Evolutionary conservation across 768 basidiomycete genomes (phyloP).

Genomic region (Phylloporus arenicola): DNA sequence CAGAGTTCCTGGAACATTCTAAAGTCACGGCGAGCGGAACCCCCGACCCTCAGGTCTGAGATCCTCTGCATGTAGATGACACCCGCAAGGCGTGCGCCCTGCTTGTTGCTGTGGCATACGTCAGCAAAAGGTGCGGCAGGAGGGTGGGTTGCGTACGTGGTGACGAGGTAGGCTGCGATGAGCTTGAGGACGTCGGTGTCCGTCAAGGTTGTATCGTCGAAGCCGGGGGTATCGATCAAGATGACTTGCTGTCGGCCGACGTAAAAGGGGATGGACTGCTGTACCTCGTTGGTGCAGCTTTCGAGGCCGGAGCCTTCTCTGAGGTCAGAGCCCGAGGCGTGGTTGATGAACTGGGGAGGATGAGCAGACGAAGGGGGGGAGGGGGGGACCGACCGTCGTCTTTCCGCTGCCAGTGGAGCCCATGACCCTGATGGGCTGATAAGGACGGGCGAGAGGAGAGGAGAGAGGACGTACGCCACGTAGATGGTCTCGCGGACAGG

Average conservation of each 20-base stretch:
- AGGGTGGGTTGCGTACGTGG: constrained; percentile 21
- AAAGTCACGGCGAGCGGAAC: constrained; percentile 44
- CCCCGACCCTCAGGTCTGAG: constrained; percentile 44
- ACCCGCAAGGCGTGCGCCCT: constrained; percentile 37
- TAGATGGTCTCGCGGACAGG: constrained; percentile 24
- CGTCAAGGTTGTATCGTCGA: constrained; percentile 48
- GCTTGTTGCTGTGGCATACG: constrained; percentile 26
- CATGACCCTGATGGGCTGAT: constrained; percentile 30
- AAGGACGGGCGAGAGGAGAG: constrained; percentile 11
- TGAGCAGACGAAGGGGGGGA: background rate
- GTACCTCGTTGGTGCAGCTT: constrained; percentile 33
- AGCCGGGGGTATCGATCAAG: constrained; percentile 59
- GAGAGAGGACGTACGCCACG: constrained; percentile 20
- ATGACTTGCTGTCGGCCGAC: constrained; percentile 35
- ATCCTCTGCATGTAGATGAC: constrained; percentile 54
- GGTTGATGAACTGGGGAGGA: constrained; percentile 33
- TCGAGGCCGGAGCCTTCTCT: constrained; percentile 31
- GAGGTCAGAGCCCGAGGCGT: constrained; percentile 29
- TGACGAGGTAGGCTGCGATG: constrained; percentile 39
- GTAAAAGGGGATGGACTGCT: constrained; percentile 23
- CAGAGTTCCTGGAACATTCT: constrained; percentile 50
- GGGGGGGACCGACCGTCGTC: constrained; percentile 26
- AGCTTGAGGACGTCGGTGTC: constrained; percentile 48
- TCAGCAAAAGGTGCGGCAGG: constrained; percentile 6
- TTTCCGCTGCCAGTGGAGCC: constrained; percentile 33